Conservation (phyloP, 1,139 yeast species). For the Kodamaea arcana region DNA sequence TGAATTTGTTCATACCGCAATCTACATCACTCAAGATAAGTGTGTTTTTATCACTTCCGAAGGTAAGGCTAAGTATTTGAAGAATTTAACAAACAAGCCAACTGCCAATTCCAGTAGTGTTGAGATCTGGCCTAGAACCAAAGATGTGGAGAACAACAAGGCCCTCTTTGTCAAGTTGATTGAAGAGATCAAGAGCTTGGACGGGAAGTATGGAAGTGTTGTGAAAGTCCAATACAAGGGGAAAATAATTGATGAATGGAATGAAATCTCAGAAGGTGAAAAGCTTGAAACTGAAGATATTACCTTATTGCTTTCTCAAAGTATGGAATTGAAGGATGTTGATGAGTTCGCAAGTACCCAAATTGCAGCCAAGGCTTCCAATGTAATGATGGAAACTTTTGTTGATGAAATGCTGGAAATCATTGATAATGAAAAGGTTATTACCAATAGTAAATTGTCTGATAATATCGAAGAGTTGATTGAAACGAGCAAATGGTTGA, state of each 20-base stretch:
- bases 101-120: slow-evolving; percentile 43
- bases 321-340: slow-evolving; percentile 75
- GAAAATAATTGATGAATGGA: slow-evolving; percentile 79
- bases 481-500: slow-evolving; percentile 72
- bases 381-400: slow-evolving; percentile 76
- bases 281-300: slow-evolving; percentile 12
- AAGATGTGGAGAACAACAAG: slow-evolving; percentile 74
- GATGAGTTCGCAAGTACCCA: slow-evolving; percentile 66
- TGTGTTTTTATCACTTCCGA: slow-evolving; percentile 72
- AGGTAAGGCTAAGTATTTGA: slow-evolving; percentile 81
- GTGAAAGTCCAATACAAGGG: slow-evolving; percentile 77
- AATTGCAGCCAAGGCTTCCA: slow-evolving; percentile 74
- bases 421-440: slow-evolving; percentile 80
- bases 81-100: slow-evolving; percentile 43
- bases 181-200: slow-evolving; percentile 44
- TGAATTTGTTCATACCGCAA: slow-evolving; percentile 87
- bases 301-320: slow-evolving; percentile 47
- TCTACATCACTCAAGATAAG: slow-evolving; percentile 60
- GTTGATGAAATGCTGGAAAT: slow-evolving; percentile 85
- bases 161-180: slow-evolving; percentile 60
- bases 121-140: slow-evolving; percentile 73
- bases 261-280: slow-evolving; percentile 47
- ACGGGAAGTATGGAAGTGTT: slow-evolving; percentile 55
- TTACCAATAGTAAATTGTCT: slow-evolving; percentile 68
- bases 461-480: slow-evolving; percentile 79